phyloP scores from a whole-genome alignment of 805 yeast species.

The Candida succiphila region DNA sequence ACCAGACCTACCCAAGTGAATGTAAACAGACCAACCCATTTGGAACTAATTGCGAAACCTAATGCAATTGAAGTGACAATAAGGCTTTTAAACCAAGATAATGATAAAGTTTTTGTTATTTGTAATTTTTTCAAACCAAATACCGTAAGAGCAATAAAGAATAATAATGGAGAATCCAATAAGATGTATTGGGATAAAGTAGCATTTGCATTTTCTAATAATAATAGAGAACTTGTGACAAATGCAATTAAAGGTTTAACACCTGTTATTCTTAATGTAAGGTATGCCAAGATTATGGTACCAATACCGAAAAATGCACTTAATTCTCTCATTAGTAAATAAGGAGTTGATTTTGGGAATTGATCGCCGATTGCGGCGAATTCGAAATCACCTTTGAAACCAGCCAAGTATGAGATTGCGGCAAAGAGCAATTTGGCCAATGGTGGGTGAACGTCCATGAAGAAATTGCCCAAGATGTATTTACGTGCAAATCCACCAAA shows the following conservation, averaged over 20 bases:
- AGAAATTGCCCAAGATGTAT: slow-evolving; percentile 62
- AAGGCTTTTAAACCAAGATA: slow-evolving; percentile 49
- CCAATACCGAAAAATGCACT: slow-evolving; percentile 62
- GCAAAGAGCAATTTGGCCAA: slow-evolving; percentile 75
- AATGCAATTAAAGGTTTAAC: slow-evolving; percentile 56
- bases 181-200: slow-evolving; percentile 70
- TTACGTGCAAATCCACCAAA: slow-evolving; percentile 96
- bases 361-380: slow-evolving; percentile 58
- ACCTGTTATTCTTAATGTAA: slow-evolving; percentile 65
- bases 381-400: slow-evolving; percentile 61
- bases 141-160: slow-evolving; percentile 65
- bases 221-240: slow-evolving; percentile 42
- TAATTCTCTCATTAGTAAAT: slow-evolving; percentile 57
- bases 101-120: slow-evolving; percentile 49
- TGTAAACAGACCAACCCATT: slow-evolving; percentile 83
- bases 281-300: slow-evolving; percentile 54
- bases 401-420: slow-evolving; percentile 55
- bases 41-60: slow-evolving; percentile 65
- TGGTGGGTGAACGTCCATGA: slow-evolving; percentile 88
- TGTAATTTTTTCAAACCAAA: slow-evolving; percentile 61
- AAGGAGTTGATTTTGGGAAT: slow-evolving; percentile 54
- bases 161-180: slow-evolving; percentile 66
- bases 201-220: slow-evolving; percentile 58
- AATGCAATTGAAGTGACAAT: slow-evolving; percentile 57
- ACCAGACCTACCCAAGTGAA: slow-evolving; percentile 65